Percentiles rank a stretch among this genome's conserved stretches.
Evolutionary conservation across 2,329 filamentous ascomycete genomes (phyloP).

Genomic region (Microdochium bolleyi): DNA sequence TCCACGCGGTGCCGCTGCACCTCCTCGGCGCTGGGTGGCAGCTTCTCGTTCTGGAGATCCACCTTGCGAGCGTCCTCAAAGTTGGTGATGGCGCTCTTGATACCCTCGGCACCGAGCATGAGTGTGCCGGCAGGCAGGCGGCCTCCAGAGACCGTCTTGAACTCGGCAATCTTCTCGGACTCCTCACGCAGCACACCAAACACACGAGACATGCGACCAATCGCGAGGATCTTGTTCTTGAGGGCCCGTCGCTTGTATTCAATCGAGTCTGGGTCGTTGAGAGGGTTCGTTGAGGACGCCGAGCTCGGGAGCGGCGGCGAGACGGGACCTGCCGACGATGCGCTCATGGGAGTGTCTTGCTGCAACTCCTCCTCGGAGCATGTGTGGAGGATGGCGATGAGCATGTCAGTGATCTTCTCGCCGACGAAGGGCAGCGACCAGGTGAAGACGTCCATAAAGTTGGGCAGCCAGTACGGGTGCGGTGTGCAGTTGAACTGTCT

Average conservation of each 20-base stretch:
- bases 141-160: slow-evolving; percentile 93
- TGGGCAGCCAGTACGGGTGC: slow-evolving; percentile 97
- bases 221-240: slow-evolving; percentile 99
- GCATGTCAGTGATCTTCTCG: slow-evolving; percentile 99
- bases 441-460: slow-evolving; percentile 99
- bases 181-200: slow-evolving; percentile 98
- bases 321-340: slow-evolving; percentile 52
- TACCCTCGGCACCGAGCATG: slow-evolving; percentile 96
- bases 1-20: slow-evolving; percentile 76
- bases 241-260: slow-evolving; percentile 94
- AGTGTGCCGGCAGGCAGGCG: slow-evolving; percentile 89
- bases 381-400: slow-evolving; percentile 95
- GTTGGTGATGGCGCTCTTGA: slow-evolving; percentile 94
- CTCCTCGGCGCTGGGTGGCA: slow-evolving; percentile 89
- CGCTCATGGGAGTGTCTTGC: slow-evolving; percentile 68
- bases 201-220: slow-evolving; percentile 90
- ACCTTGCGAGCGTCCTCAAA: slow-evolving; percentile 98
- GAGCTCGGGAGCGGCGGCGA: slow-evolving; percentile 60
- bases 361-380: slow-evolving; percentile 99
- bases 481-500: slow-evolving; percentile 99
- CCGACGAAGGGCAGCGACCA: slow-evolving; percentile 98
- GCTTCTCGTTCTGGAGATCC: slow-evolving; percentile 89
- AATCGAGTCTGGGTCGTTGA: slow-evolving; percentile 68
- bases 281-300: slow-evolving; percentile 9
- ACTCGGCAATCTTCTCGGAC: slow-evolving; percentile 90